These are phyloP conservation scores for Coprinopsis marcescibilis DNA, from an alignment of 768 basidiomycete genomes.

Conservation along the genomic window DNA sequence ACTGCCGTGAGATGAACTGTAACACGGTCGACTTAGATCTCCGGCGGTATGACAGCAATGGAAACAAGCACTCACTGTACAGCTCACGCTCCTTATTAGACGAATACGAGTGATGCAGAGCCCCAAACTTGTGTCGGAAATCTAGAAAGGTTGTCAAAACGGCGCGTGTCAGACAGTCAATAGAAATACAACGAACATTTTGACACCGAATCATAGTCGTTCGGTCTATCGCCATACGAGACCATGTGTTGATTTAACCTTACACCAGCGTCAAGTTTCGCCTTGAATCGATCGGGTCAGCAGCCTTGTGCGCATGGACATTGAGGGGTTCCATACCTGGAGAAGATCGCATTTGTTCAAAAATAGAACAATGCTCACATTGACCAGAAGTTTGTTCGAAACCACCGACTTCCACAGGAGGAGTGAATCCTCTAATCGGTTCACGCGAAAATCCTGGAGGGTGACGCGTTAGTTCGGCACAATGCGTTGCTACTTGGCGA, in stretches of 20 bases:
- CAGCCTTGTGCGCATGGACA: slow-evolving; percentile 5
- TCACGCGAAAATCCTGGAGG: slow-evolving; percentile 62
- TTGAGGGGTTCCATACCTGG: slow-evolving; percentile 35
- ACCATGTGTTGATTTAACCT: slow-evolving; percentile 63
- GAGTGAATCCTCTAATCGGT: slow-evolving; percentile 77
- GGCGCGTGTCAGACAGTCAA: not conserved
- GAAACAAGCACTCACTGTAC: slow-evolving; percentile 45
- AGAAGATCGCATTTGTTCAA: slow-evolving; percentile 79
- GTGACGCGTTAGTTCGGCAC: slow-evolving; percentile 8
- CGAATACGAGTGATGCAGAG: slow-evolving; percentile 59
- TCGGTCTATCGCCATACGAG: slow-evolving; percentile 67
- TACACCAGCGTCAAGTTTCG: slow-evolving; percentile 74
- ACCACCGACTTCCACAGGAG: slow-evolving; percentile 68
- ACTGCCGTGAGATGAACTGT: slow-evolving; percentile 77
- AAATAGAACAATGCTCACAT: slow-evolving; percentile 77
- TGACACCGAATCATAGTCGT: slow-evolving; percentile 72
- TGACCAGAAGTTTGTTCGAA: slow-evolving; percentile 64
- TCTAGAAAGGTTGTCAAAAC: slow-evolving; percentile 34
- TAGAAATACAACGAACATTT: slow-evolving; percentile 48
- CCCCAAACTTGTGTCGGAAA: slow-evolving; percentile 67
- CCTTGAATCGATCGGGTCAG: slow-evolving; percentile 28
- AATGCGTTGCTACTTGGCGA: not conserved
- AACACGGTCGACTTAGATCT: not conserved
- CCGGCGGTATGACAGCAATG: not conserved
- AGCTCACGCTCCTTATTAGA: slow-evolving; percentile 69